A percentile compares a stretch with the other conserved stretches of the same genome.
Conservation (phyloP, 139 green algal species). For the Coelastrella sp. region DNA sequence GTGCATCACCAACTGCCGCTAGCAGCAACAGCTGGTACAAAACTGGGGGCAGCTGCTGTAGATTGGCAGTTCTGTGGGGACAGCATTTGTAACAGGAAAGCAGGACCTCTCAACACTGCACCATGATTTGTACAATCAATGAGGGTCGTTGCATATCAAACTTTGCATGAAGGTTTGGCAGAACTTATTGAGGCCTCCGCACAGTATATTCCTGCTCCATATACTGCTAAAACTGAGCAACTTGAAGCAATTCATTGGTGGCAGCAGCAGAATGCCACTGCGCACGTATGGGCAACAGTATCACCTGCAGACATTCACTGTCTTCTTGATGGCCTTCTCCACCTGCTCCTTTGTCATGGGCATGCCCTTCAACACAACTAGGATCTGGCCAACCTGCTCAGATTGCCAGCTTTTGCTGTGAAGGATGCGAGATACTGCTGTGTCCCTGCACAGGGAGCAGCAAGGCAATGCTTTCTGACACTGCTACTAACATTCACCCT, state of each 20-base stretch:
- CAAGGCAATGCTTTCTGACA: background rate
- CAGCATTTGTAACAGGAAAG: too few relatives aligned
- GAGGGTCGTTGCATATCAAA: too few relatives aligned
- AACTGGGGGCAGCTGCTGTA: constrained; percentile 45
- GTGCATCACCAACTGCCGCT: background rate
- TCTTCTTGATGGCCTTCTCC: constrained; percentile 5
- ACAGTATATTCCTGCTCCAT: too few relatives aligned
- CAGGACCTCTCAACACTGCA: too few relatives aligned
- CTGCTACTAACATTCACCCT: background rate
- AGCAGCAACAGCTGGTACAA: constrained; percentile 45
- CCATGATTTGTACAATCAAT: too few relatives aligned
- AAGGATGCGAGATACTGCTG: constrained; percentile 9
- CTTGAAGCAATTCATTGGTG: too few relatives aligned
- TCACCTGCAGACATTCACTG: constrained; percentile 9
- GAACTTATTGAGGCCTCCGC: too few relatives aligned
- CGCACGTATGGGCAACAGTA: background rate
- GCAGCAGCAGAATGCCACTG: too few relatives aligned
- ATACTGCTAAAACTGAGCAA: too few relatives aligned
- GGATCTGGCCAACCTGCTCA: constrained; percentile 25
- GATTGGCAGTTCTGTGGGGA: constrained; percentile 6
- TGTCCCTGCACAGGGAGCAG: background rate
- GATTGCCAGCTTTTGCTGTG: constrained; percentile 24
- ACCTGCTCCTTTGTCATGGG: constrained; percentile 23
- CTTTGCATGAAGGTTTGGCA: too few relatives aligned
- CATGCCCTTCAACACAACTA: constrained; percentile 25